Conservation (phyloP, 208 protist genomes). For the Herpetomonas muscarum region DNA sequence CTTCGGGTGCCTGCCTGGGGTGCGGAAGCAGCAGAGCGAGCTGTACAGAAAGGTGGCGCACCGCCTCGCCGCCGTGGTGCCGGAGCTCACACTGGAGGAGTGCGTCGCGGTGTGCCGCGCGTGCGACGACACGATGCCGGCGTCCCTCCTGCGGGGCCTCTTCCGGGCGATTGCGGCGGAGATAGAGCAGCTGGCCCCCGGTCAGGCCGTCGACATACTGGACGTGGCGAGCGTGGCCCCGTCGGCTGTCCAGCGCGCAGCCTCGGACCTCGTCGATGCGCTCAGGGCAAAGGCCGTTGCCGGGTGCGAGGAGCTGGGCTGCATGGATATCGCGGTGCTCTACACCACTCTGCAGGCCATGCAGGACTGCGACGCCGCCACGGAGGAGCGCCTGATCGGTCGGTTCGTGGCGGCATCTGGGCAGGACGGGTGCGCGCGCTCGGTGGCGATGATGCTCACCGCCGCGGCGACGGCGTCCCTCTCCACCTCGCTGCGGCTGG, state of each 20-base stretch:
- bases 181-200: slow-evolving; percentile 22
- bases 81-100: slow-evolving; percentile 75
- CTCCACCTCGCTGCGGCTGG: slow-evolving; percentile 23
- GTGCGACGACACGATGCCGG: slow-evolving; percentile 40
- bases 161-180: slow-evolving; percentile 38
- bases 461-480: slow-evolving; percentile 22
- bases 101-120: slow-evolving; percentile 48
- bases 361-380: slow-evolving; percentile 10
- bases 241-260: slow-evolving; percentile 7
- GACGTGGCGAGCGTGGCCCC: slow-evolving; percentile 16
- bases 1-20: slow-evolving; percentile 59
- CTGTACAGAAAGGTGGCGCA: slow-evolving; percentile 44
- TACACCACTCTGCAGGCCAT: slow-evolving; percentile 41
- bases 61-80: slow-evolving; percentile 40
- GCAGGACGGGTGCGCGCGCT: slow-evolving; percentile 51
- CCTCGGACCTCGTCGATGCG: slow-evolving; percentile 15
- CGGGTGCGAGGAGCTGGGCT: slow-evolving; percentile 29
- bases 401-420: slow-evolving; percentile 26
- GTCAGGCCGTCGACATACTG: slow-evolving; percentile 39
- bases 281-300: slow-evolving; percentile 18
- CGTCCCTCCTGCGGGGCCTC: slow-evolving; percentile 41
- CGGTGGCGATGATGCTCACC: slow-evolving; percentile 66
- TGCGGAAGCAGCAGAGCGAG: slow-evolving; percentile 52
- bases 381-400: slow-evolving; percentile 27
- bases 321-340: slow-evolving; percentile 70